Conservation (phyloP, 2,329 filamentous ascomycete species). For the Cryphonectria naterciae region DNA sequence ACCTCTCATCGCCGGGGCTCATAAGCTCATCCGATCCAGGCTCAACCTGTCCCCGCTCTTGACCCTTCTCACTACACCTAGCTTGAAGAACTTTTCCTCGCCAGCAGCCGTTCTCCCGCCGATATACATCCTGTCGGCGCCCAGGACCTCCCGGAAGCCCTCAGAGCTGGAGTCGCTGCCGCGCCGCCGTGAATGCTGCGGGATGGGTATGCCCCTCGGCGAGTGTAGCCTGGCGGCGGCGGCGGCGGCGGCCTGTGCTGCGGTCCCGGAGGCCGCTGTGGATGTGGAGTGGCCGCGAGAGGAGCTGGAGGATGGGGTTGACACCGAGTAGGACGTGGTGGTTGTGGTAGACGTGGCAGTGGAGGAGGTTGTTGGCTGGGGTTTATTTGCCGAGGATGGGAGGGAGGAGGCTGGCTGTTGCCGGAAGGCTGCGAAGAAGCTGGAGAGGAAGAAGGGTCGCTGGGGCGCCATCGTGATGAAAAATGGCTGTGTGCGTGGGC, state of each 20-base stretch:
- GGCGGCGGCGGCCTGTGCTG: constrained; percentile 38
- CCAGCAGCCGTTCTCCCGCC: constrained; percentile 74
- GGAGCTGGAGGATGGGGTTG: constrained; percentile 34
- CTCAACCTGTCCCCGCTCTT: constrained; percentile 76
- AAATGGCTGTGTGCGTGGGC: constrained; percentile 1
- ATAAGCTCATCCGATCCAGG: constrained; percentile 75
- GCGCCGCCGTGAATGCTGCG: constrained; percentile 51
- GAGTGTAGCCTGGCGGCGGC: constrained; percentile 26
- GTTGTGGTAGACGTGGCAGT: constrained; percentile 30
- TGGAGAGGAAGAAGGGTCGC: constrained; percentile 60
- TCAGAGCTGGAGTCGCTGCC: constrained; percentile 78
- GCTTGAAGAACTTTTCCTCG: constrained; percentile 82
- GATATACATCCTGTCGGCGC: constrained; percentile 81
- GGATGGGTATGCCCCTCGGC: constrained; percentile 45
- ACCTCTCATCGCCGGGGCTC: constrained; percentile 36
- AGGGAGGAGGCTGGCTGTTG: constrained; percentile 46
- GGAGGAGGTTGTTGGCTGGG: constrained; percentile 38
- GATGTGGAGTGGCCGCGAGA: constrained; percentile 29
- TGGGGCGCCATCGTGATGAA: constrained; percentile 52
- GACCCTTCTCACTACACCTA: constrained; percentile 74
- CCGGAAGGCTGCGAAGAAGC: constrained; percentile 60
- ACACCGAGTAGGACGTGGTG: constrained; percentile 33
- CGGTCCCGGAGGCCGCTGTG: constrained; percentile 29
- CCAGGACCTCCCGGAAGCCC: constrained; percentile 73
- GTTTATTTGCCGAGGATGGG: constrained; percentile 43